Evolutionary conservation across 495 filamentous ascomycete genomes (phyloP), one percentile per base, ranked within the genome.

Genomic region (Margaritispora aquatica): DNA sequence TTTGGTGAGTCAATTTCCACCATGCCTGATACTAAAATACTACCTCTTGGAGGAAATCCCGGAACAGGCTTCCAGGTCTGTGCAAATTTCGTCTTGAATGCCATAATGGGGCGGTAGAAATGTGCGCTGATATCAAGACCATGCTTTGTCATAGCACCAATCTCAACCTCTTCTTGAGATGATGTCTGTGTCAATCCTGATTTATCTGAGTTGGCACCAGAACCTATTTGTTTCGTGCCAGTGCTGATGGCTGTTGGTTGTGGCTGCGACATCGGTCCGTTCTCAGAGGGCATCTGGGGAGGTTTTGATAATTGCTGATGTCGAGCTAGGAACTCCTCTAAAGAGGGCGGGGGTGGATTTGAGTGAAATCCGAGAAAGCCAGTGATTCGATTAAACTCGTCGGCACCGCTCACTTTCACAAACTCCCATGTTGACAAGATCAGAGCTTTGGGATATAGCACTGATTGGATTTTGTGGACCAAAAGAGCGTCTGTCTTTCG

Each of bases 1-100:
- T 73, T 80, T 0, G 79, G 67, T 1, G 86, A 83, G 26, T 77
- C 73, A 1, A 93, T 50, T 54, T 86, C 85, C 0, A 95, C 79
- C 1, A 88, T 72, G 0, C 89, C 89, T 20, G 71, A 71, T 21
- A 93, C 74, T 17, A 80, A 68, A 52, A 92, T 80, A 23, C 77
- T 78, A 1, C 89, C 89, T 23, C 84, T 78, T 10, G 81, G 84
- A 34, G 84, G 79, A 24, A 79, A 69, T 2, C 67, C 54, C 13
- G 34, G 51, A n/a, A 70, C 63, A 0, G 73, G 70, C 29, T 56
- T 65, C 76, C 76, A 82, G 1, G 66, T 73, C 58, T 82, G 69
- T 10, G 57, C 64, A 19, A 88, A 73, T 26, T 74, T 81, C 24
- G 69, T 58, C 54, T 71, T 77, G 70, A 91, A 89, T 3, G 76